Evolutionary conservation across 164 flowering plant genomes (phyloP).

Genomic region (Liriodendron chinense): DNA sequence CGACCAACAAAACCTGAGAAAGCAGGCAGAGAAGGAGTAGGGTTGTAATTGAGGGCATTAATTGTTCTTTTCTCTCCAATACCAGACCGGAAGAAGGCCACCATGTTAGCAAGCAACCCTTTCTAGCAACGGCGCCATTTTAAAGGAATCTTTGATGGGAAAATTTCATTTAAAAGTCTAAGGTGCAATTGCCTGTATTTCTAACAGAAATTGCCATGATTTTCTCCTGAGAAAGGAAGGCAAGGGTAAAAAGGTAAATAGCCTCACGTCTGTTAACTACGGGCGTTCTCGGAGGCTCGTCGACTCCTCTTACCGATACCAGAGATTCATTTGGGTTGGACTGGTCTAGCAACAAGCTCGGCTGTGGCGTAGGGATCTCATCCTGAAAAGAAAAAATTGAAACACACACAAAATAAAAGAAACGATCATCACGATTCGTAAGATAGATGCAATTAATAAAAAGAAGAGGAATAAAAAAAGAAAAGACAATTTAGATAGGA

Average conservation of each 20-base stretch:
- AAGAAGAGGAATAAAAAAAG: background rate
- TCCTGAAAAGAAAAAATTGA: slow-evolving; percentile 35
- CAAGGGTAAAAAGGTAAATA: background rate
- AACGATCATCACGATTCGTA: background rate
- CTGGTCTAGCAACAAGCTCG: slow-evolving; percentile 55
- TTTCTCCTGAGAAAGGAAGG: background rate
- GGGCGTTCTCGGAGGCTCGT: slow-evolving; percentile 62
- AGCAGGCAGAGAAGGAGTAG: background rate
- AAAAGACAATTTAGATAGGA: too few relatives aligned
- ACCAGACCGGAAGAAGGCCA: background rate
- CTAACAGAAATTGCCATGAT: background rate
- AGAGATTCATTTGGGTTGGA: slow-evolving; percentile 34
- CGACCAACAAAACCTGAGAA: background rate
- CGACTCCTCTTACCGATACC: slow-evolving; percentile 38
- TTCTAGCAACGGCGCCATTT: background rate
- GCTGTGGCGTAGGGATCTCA: slow-evolving; percentile 51
- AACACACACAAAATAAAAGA: background rate
- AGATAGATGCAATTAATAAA: background rate
- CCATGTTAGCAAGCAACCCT: background rate
- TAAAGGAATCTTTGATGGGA: too few relatives aligned
- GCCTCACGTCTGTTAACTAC: slow-evolving; percentile 68
- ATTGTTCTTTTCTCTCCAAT: background rate
- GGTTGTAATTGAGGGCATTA: background rate
- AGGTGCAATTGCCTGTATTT: background rate
- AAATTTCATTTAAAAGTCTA: too few relatives aligned